A percentile compares a stretch with the other conserved stretches of the same genome.
Evolutionary conservation across 768 basidiomycete genomes (phyloP).

Genomic region (Tephrocybe sp.): DNA sequence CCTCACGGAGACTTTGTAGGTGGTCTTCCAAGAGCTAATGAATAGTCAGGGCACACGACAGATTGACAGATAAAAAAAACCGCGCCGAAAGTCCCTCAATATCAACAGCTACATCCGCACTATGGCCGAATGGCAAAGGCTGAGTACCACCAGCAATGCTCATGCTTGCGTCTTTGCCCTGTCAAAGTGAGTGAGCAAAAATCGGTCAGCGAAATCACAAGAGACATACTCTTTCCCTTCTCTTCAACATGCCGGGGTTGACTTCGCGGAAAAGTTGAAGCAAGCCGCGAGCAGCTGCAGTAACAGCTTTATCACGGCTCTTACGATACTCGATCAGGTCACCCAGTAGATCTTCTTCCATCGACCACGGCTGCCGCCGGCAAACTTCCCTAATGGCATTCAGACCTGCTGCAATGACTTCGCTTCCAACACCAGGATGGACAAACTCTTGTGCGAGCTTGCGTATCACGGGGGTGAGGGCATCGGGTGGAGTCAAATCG

Average conservation of each 20-base stretch:
- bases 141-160: slow-evolving; percentile 60
- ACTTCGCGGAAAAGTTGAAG: slow-evolving; percentile 93
- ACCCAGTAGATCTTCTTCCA: slow-evolving; percentile 91
- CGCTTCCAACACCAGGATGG: slow-evolving; percentile 93
- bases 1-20: slow-evolving; percentile 67
- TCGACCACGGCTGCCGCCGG: slow-evolving; percentile 91
- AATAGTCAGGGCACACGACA: not conserved
- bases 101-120: slow-evolving; percentile 68
- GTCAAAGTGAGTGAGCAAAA: slow-evolving; percentile 13
- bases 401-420: slow-evolving; percentile 95
- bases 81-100: slow-evolving; percentile 89
- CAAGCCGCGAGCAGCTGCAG: slow-evolving; percentile 84
- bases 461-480: slow-evolving; percentile 80
- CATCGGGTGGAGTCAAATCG: slow-evolving; percentile 93
- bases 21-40: slow-evolving; percentile 86
- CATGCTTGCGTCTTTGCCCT: slow-evolving; percentile 93
- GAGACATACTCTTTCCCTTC: slow-evolving; percentile 72
- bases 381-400: slow-evolving; percentile 97
- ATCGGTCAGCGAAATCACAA: not conserved
- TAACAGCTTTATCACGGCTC: slow-evolving; percentile 91
- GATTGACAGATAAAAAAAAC: slow-evolving; percentile 9
- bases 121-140: slow-evolving; percentile 83
- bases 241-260: slow-evolving; percentile 89
- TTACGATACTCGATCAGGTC: slow-evolving; percentile 95
- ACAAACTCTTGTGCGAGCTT: slow-evolving; percentile 97